Percentiles rank a stretch among this genome's conserved stretches.
These are phyloP conservation scores for Solanum piurae DNA, from an alignment of 257 asterid genomes.

Conservation along the genomic window DNA sequence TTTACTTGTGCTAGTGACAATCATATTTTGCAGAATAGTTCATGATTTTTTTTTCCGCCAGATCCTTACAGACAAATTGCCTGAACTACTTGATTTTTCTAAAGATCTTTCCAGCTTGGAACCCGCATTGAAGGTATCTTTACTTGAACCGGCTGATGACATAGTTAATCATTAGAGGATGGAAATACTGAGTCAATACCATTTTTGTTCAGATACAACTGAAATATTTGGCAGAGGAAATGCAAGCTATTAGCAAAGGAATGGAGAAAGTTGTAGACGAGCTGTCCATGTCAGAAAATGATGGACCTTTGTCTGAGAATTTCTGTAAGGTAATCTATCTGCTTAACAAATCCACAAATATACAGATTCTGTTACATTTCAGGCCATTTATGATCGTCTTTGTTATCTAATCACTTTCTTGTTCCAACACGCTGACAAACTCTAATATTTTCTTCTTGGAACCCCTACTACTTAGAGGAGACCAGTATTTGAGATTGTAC, in stretches of 20 bases:
- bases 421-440: not conserved
- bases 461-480: not conserved
- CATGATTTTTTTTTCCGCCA: not conserved
- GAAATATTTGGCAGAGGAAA: conserved; percentile 83
- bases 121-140: conserved; percentile 65
- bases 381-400: not conserved
- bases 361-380: not conserved
- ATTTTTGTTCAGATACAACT: conserved; percentile 51
- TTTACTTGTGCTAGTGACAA: not conserved
- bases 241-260: conserved; percentile 76
- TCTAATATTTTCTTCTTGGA: not conserved
- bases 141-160: not conserved
- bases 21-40: not conserved
- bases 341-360: not conserved
- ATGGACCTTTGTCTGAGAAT: conserved; percentile 51
- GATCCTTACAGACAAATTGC: conserved; percentile 71
- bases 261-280: conserved; percentile 62
- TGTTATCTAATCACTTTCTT: not conserved
- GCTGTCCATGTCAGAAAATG: conserved; percentile 58
- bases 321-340: conserved; percentile 46
- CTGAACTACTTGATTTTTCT: conserved; percentile 63
- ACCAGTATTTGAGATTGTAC: not conserved
- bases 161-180: not conserved
- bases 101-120: conserved; percentile 60
- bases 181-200: too few species aligned